Conservation (phyloP, 805 yeast species). For the Grigorovia jiainica region DNA sequence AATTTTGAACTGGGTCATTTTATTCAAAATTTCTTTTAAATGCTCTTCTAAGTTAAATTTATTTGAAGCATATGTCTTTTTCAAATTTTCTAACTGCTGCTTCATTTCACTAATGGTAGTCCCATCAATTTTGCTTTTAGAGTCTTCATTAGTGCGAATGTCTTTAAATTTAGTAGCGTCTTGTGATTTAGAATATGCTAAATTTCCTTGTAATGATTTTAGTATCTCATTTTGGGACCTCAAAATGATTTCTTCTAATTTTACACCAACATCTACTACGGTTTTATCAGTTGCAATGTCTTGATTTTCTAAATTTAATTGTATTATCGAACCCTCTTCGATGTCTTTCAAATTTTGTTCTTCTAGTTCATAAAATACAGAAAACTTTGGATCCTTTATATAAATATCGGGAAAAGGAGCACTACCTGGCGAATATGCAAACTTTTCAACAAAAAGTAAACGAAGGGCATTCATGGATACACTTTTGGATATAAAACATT, state of each 20-base stretch:
- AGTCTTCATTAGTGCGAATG: too few relatives aligned
- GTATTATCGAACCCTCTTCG: slow-evolving; percentile 48
- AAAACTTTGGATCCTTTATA: slow-evolving; percentile 49
- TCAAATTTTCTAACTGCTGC: slow-evolving; percentile 48
- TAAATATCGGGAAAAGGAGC: slow-evolving; percentile 71
- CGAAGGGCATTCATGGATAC: slow-evolving; percentile 39
- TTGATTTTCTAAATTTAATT: slow-evolving; percentile 28
- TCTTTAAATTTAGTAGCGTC: too few relatives aligned
- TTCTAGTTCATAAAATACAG: slow-evolving; percentile 72
- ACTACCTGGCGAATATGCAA: slow-evolving; percentile 70
- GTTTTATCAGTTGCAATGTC: background rate
- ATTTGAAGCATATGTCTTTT: slow-evolving; percentile 43
- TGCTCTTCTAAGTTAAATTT: slow-evolving; percentile 35
- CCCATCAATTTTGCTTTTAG: too few relatives aligned
- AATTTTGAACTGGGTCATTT: slow-evolving; percentile 44
- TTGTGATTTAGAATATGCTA: too few relatives aligned
- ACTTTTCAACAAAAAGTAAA: slow-evolving; percentile 73
- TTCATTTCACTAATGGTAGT: too few relatives aligned
- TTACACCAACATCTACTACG: slow-evolving; percentile 5
- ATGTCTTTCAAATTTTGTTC: slow-evolving; percentile 54
- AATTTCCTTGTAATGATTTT: slow-evolving; percentile 4
- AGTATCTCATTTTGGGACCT: slow-evolving; percentile 10
- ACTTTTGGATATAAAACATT: slow-evolving; percentile 30
- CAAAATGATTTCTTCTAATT: slow-evolving; percentile 10
- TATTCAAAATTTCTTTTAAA: slow-evolving; percentile 35